Base-by-base conservation (phyloP, 306 rosid genomes). In the Nissolia schottii region DNA sequence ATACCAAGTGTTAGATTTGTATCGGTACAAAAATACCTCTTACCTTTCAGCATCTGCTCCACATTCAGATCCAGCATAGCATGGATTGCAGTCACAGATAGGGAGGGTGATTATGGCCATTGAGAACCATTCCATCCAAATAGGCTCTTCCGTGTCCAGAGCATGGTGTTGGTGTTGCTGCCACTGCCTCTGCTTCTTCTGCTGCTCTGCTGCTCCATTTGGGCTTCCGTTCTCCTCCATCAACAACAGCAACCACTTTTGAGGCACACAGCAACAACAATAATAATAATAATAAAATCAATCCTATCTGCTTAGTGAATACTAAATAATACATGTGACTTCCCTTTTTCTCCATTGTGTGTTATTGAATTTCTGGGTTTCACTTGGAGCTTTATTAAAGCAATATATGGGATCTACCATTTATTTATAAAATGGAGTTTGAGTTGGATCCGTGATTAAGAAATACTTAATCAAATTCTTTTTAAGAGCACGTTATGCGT, bases 121-220 rank as follows among this genome's bases (percentile, higher is more conserved):
- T 50, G 15, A 83, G 76, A 75, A 78, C 25, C 38, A 81, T 6
- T 2, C 90, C 87, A 76, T 86, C 90, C 74, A 83, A 53, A 54
- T 74, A 86, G 18, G 86, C 84, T 41, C 84, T 81, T 49, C 90
- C 90, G 72, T 86, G 90, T 20, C 90, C 87, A 0, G 90, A 83
- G 34, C 87, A 86, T n/a, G n/a, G n/a, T n/a, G n/a, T n/a, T 50
- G 61, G 11, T 15, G 70, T 76, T 8, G 86, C 80, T 10, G 84
- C 87, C 70, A 83, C 87, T 1, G 1, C 16, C 74, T 86, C 84
- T 0, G 87, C 87, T 71, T 83, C 77, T 76, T 69, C 72, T 1
- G 87, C 85, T 3, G 86, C 90, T 64, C 32, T 45, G 5, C 29
- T 57, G 31, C 73, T 85, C 89, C 89, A 85, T 10, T 27, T 82